Base-by-base conservation (phyloP, 768 basidiomycete species). In the Chalciporus chontae region DNA sequence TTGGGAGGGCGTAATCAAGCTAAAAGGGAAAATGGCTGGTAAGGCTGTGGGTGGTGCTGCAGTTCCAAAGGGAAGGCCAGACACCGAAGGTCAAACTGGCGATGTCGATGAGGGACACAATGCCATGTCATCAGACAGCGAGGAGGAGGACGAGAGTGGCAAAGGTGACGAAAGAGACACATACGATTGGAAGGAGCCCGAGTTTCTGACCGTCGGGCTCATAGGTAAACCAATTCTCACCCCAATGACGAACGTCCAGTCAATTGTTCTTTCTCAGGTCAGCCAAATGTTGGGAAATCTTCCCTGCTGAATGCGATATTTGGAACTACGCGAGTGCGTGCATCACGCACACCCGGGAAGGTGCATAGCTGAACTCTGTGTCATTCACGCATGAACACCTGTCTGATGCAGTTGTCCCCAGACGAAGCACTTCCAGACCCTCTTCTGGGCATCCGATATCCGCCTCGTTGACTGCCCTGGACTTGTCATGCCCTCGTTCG, bases 221-320 rank as follows among this genome's bases (percentile, higher is more conserved):
- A 86, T 94, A 49, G 92, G 90, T 80, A 60, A 21, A 7, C 15
- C 10, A 9, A 10, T 11, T 11, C 11, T 26, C 8, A 2, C 40
- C 17, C 26, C 51, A 14, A 19, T 17, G 68, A 1, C 23, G 7
- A 18, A 19, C 29, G 21, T 29, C 44, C 26, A 24, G 11, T 13
- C 9, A 21, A 31, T 24, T 46, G 32, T 32, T 23, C 32, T 43
- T 17, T 47, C 1, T 8, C 18, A 86, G 91, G 93, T 31, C 92
- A 95, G 62, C 94, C 94, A 13, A 98, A 97, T 64, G 93, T 95
- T 36, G 95, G 95, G 9, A 98, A 98, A 67, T 93, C 90, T 1
- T 92, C 90, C 0, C 71, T 96, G 5, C 69, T 98, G 45, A 98
- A 98, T 63, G 94, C 94, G 5, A 72, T 98, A 17, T 90, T 98